Conservation (phyloP, 2,329 filamentous ascomycete genomes). For the Fonsecaea multimorphosa region DNA sequence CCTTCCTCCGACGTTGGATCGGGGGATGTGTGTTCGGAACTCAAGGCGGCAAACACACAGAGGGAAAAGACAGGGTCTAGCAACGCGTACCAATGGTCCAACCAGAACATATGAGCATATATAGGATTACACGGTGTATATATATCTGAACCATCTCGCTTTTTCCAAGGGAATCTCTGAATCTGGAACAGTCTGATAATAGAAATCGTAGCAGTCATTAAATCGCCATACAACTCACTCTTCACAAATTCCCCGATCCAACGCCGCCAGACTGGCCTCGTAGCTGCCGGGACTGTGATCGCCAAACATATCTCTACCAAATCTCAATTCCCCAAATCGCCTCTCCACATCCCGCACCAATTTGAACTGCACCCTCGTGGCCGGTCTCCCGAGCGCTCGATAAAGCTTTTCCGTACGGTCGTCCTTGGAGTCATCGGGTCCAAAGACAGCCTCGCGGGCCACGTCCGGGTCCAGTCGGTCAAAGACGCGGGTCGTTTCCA, state of each 20-base stretch:
- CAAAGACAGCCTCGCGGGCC: slow-evolving; percentile 52
- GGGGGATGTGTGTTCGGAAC: too few relatives aligned
- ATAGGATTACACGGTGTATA: neutral
- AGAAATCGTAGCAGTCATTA: neutral
- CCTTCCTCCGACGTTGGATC: too few relatives aligned
- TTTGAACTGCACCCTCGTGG: slow-evolving; percentile 71
- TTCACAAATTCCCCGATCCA: slow-evolving; percentile 57
- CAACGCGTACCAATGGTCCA: too few relatives aligned
- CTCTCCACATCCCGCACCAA: slow-evolving; percentile 74
- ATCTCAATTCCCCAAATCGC: slow-evolving; percentile 72
- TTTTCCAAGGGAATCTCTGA: neutral
- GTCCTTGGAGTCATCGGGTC: slow-evolving; percentile 46
- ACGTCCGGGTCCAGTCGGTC: slow-evolving; percentile 62
- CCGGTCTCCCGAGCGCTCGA: slow-evolving; percentile 64
- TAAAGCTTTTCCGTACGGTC: slow-evolving; percentile 35
- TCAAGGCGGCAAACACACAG: too few relatives aligned
- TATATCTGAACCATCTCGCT: too few relatives aligned
- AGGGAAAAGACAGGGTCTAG: too few relatives aligned
- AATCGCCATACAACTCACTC: slow-evolving; percentile 36
- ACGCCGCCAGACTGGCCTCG: slow-evolving; percentile 69
- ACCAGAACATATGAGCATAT: neutral
- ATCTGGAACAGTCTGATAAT: neutral
- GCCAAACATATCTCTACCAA: slow-evolving; percentile 74
- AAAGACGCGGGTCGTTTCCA: slow-evolving; percentile 72
- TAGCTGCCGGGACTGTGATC: slow-evolving; percentile 79